Base-by-base conservation (phyloP, 371 early-diverging fungal genomes). In the Mycotypha africana region DNA sequence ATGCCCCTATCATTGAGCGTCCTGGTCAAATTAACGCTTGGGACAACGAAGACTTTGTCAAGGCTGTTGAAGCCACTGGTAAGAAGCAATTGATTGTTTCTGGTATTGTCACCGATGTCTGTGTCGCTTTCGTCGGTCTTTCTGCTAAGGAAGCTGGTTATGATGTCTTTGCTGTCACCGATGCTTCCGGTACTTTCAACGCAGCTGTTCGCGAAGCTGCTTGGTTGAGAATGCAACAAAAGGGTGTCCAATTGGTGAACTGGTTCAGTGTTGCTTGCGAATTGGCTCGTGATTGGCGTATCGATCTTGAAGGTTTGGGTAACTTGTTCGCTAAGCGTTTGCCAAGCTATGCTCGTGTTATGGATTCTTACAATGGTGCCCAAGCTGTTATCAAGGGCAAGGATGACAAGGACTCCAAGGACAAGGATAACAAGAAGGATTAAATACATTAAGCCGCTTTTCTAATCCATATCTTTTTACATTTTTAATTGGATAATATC, bases 1-100 rank as follows among this genome's bases (percentile, higher is more conserved):
- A 53, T 42, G 46, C 50, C 30, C 49, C 53, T 35, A 44, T 49
- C 17, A 47, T 57, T 46, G 41, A 53, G 23, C 53, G 58, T 43
- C 62, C 53, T 45, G 57, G 58, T 50, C 58, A 57, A 53, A 53
- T 62, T 49, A 62, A 62, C 28, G 58, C 62, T 38, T 56, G 58
- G 62, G 62, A 62, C 32, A 36, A 43, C 23, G 40, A 47, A 26
- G 36, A 45, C 5, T 58, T 62, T 37, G 51, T 49, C 11, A 39
- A 47, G 25, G 62, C 57, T 50, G 50, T 62, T 41, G 47, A 53
- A 43, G 43, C 48, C 43, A 57, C 62, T 37, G 57, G 58, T 39
- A 53, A 54, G 47, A 58, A 58, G 45, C 58, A 58, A 49, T 50
- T 62, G 54, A 34, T 58, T 31, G 39, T 62, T 31, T 53, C 59